Conservation (phyloP, 371 early-diverging fungal genomes). For the Basidiobolus meristosporus region DNA sequence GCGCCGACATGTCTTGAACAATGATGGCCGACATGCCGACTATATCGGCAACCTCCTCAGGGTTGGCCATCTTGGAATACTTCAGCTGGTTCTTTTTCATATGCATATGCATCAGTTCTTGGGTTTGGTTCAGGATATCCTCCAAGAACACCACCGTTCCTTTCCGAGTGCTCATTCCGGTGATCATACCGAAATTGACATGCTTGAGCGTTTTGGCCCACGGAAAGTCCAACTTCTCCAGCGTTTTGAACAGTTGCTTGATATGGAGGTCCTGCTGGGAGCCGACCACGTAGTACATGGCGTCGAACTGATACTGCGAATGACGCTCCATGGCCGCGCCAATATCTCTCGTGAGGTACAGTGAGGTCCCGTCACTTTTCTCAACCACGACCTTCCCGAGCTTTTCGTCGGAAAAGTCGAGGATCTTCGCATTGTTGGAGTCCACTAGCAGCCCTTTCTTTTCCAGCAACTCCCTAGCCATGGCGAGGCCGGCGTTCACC, state of each 20-base stretch:
- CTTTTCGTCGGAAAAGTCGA: slow-evolving; percentile 70
- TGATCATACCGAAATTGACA: slow-evolving; percentile 95
- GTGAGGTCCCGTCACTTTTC: slow-evolving; percentile 91
- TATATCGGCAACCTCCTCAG: slow-evolving; percentile 58
- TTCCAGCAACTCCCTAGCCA: slow-evolving; percentile 54
- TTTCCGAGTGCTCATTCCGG: slow-evolving; percentile 96
- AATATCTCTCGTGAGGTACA: slow-evolving; percentile 97
- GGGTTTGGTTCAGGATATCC: slow-evolving; percentile 85
- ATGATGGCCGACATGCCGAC: slow-evolving; percentile 82
- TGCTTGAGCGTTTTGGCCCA: slow-evolving; percentile 75
- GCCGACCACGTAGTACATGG: slow-evolving; percentile 93
- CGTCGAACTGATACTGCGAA: slow-evolving; percentile 78
- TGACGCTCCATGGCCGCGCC: slow-evolving; percentile 93
- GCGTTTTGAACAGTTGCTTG: slow-evolving; percentile 89
- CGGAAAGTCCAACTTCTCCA: slow-evolving; percentile 64
- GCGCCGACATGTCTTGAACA: slow-evolving; percentile 92
- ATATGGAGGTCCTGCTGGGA: slow-evolving; percentile 92
- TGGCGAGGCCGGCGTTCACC: slow-evolving; percentile 60
- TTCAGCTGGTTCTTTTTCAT: slow-evolving; percentile 83
- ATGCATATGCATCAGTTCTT: slow-evolving; percentile 82
- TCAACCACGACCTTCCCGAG: slow-evolving; percentile 74
- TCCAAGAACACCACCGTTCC: slow-evolving; percentile 97
- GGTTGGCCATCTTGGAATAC: slow-evolving; percentile 70
- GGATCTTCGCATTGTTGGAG: slow-evolving; percentile 72
- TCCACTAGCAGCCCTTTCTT: slow-evolving; percentile 48